Evolutionary conservation across 2,329 filamentous ascomycete species (phyloP).

Genomic region (Aurifilum marmelostoma): DNA sequence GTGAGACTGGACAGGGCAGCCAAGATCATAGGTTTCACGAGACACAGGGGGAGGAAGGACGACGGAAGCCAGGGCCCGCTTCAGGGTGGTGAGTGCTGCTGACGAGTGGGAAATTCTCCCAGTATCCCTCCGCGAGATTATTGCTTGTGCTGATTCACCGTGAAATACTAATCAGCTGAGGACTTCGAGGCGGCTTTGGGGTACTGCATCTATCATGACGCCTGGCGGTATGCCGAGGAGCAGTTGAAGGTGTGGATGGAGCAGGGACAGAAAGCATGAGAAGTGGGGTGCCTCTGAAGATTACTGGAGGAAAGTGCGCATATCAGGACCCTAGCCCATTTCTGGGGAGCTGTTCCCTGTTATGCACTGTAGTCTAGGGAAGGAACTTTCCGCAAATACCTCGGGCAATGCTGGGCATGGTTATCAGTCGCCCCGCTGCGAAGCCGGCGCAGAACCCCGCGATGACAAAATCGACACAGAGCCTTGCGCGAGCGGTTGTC

Average conservation of each 20-base stretch:
- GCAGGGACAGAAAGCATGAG: neutral
- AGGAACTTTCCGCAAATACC: neutral
- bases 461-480: constrained; percentile 22
- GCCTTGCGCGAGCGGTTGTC: neutral
- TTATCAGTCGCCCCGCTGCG: constrained; percentile 12
- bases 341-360: neutral
- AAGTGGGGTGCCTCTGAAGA: no score
- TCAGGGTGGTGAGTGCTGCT: constrained; percentile 18
- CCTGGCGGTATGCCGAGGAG: constrained; percentile 22
- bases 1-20: constrained; percentile 17
- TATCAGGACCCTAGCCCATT: neutral
- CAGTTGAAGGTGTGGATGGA: constrained; percentile 16
- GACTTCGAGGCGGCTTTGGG: constrained; percentile 16
- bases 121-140: neutral
- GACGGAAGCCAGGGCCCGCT: constrained; percentile 14
- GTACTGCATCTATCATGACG: constrained; percentile 24
- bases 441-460: constrained; percentile 25
- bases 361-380: neutral
- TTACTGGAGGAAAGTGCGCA: neutral
- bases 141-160: neutral
- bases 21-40: constrained; percentile 15
- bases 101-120: neutral
- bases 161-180: neutral
- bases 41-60: constrained; percentile 7
- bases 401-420: neutral